These are phyloP conservation scores for Eimeria sp. DNA, from an alignment of 169 alveolate species.

Conservation along the genomic window DNA sequence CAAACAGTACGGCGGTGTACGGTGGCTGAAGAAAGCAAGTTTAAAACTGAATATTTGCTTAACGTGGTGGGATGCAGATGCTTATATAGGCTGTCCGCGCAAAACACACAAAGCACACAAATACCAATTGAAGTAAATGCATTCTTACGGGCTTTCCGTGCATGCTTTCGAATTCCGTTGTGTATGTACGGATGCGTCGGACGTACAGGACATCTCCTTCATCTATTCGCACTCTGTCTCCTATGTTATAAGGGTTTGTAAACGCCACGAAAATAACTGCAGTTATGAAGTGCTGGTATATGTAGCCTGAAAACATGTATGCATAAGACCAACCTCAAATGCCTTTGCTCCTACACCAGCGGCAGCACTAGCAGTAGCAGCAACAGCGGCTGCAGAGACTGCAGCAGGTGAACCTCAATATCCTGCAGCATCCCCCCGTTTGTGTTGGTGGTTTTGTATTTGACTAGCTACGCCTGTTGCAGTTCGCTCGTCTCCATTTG, in stretches of 20 bases:
- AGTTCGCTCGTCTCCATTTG: not conserved
- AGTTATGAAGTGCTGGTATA: conserved; percentile 74
- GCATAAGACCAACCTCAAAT: not conserved
- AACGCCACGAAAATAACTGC: conserved; percentile 77
- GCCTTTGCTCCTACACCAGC: not conserved
- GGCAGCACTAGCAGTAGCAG: not conserved
- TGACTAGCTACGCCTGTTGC: not conserved
- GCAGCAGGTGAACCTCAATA: not conserved
- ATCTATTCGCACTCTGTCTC: conserved; percentile 81
- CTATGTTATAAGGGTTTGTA: conserved; percentile 70
- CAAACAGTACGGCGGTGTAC: not conserved
- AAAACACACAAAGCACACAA: too few relatives aligned
- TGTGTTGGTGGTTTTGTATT: not conserved
- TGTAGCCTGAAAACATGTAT: conserved; percentile 47
- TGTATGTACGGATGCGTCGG: conserved; percentile 76
- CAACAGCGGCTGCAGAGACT: not conserved
- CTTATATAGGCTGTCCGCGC: too few relatives aligned
- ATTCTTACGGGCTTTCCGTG: conserved; percentile 78
- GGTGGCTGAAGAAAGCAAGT: too few relatives aligned
- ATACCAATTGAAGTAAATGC: not conserved
- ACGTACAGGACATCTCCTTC: conserved; percentile 77
- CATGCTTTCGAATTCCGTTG: conserved; percentile 80
- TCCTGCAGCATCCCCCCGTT: not conserved
- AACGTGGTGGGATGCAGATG: too few relatives aligned
- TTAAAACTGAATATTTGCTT: too few relatives aligned